Conservation (phyloP, 23 red algal species). For the Gracilaria gracilis region DNA sequence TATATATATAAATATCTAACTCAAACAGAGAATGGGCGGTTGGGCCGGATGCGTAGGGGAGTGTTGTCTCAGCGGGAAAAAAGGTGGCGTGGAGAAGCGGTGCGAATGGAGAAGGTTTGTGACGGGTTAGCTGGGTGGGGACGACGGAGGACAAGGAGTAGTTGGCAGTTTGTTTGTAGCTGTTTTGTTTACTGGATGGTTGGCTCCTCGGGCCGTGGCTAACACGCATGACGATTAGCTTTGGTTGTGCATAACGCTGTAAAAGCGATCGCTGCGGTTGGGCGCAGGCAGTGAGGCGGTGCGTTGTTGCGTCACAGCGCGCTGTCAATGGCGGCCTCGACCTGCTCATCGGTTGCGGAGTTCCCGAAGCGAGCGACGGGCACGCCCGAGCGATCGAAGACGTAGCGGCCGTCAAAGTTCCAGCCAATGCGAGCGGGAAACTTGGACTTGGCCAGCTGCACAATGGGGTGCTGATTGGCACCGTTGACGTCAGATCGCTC, state of each 20-base stretch:
- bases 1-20: neutral
- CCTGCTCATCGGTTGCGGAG: constrained; percentile 32
- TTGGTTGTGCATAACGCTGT: too few relatives aligned
- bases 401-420: constrained; percentile 80
- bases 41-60: neutral
- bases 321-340: constrained; percentile 66
- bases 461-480: constrained; percentile 39
- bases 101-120: too few relatives aligned
- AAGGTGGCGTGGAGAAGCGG: neutral
- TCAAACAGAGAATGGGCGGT: neutral
- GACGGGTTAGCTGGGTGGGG: too few relatives aligned
- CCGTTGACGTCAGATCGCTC: constrained; percentile 73
- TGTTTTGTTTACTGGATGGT: too few relatives aligned
- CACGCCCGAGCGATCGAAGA: constrained; percentile 66
- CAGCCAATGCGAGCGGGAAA: constrained; percentile 56
- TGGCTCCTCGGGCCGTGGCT: too few relatives aligned
- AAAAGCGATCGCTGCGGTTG: too few relatives aligned
- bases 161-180: too few relatives aligned
- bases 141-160: too few relatives aligned
- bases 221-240: too few relatives aligned
- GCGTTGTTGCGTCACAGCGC: too few relatives aligned
- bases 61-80: too few relatives aligned
- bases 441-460: constrained; percentile 48
- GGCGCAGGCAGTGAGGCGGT: too few relatives aligned
- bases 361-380: constrained; percentile 71